These are phyloP conservation scores for Naganishia vishniacii DNA, from an alignment of 768 basidiomycete genomes.

Conservation along the genomic window DNA sequence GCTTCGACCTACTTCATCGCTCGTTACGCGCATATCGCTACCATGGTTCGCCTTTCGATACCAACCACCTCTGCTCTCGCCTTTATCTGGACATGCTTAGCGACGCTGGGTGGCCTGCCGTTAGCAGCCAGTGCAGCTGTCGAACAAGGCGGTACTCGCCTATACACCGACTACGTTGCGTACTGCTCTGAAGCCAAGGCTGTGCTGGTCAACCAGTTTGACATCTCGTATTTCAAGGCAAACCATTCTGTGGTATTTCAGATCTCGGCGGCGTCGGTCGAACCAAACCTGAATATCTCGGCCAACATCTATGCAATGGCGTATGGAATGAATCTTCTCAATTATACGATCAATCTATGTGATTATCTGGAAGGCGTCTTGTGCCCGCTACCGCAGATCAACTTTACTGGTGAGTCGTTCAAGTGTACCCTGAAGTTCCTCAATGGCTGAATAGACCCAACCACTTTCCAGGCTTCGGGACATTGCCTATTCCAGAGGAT, in stretches of 20 bases:
- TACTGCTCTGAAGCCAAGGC: constrained; percentile 44
- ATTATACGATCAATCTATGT: constrained; percentile 83
- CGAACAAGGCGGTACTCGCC: constrained; percentile 16
- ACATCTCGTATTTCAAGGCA: constrained; percentile 39
- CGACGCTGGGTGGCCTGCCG: background rate
- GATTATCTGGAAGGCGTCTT: constrained; percentile 67
- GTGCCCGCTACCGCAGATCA: constrained; percentile 73
- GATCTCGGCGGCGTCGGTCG: constrained; percentile 78
- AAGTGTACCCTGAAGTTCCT: background rate
- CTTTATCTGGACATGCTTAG: background rate
- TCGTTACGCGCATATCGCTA: background rate
- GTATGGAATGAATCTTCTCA: constrained; percentile 79
- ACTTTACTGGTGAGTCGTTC: constrained; percentile 65
- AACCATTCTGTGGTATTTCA: constrained; percentile 69
- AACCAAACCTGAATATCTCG: constrained; percentile 61
- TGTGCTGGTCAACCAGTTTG: constrained; percentile 42
- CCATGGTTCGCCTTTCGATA: background rate
- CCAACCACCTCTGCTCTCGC: constrained; percentile 4
- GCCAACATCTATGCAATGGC: constrained; percentile 77
- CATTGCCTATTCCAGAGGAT: constrained; percentile 52
- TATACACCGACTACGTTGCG: constrained; percentile 38
- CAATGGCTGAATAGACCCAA: background rate
- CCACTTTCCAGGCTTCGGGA: constrained; percentile 37
- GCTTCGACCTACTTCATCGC: background rate
- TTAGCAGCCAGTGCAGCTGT: background rate